Evolutionary conservation across 331 rosid species (phyloP), one percentile per base, ranked within the genome.

Genomic region (Arachis monticola): DNA sequence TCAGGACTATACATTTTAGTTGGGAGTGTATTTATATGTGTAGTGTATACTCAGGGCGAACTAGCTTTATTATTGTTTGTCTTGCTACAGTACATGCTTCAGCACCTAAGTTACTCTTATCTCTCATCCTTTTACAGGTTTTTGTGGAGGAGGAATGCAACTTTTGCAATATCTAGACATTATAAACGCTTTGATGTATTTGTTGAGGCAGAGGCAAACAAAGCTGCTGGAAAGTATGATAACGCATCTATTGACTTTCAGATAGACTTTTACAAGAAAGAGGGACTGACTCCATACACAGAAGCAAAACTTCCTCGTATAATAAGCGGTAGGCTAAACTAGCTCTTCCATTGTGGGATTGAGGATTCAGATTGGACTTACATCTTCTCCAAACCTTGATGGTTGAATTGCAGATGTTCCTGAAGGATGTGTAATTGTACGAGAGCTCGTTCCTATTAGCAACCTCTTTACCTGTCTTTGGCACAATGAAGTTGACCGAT

Each of bases 401-500:
- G 67, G 64, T 41, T 80, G 80, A 31, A 31, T 70, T 87, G 84
- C 88, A 94, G 99, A 94, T 78, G 99, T 94, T 87, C 99, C 99
- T 31, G 99, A 94, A 88, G 97, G 96, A 63, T 94, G 99, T 61
- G 97, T 94, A 45, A 88, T 92, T 68, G 70, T 94, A 51, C 85
- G 89, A 68, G 99, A 94, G 83, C 99, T 87, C 75, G 85, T 90
- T 80, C 99, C 97, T 13, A 86, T 94, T 48, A 94, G 97, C 88
- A 90, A 94, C 80, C 93, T 94, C 65, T 85, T 92, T 53, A 85
- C 97, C 61, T 94, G 97, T 83, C 97, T 92, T 72, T 94, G 99
- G 99, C 88, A 86, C 96, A 84, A 92, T 69, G 99, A 94, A 83
- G 99, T 94, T 58, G 99, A 94, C 84, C 93, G 99, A 32, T 94